Evolutionary conservation across 1,284 basidiomycete genomes (phyloP), one percentile per base, ranked within the genome.

Genomic region (Irpex sp.): DNA sequence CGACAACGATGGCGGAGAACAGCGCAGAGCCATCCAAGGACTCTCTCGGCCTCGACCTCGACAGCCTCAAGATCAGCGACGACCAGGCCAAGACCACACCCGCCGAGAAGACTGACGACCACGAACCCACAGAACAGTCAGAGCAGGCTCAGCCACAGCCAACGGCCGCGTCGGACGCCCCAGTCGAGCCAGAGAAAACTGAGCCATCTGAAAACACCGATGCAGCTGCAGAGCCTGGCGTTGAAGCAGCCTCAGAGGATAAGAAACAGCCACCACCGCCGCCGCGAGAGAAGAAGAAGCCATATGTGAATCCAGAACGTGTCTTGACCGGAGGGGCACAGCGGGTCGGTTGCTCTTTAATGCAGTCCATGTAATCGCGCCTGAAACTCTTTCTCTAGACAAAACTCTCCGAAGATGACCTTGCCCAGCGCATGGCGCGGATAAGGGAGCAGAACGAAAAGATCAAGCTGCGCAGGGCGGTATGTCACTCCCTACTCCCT

Each of bases 391-490:
- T 26, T 15, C 9, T 36, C 35, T 70, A 93, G 91, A 89, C 90
- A 66, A 92, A 92, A 73, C 76, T 86, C 59, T 87, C 83, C 46
- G 85, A 89, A 56, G 89, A 90, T 69, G 89, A 86, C 64, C 83
- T 93, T 19, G 76, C 80, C 4, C 85, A 88, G 69, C 82, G 87
- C 43, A 93, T 93, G 87, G 82, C 80, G 46, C 83, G 86, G 59
- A 92, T 92, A 61, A 80, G 85, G 56, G 83, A 89, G 68, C 87
- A 92, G 75, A 93, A 93, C 69, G 89, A 90, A 74, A 90, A 87
- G 78, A 93, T 93, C 68, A 92, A 91, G 69, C 88, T 89, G 71
- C 81, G 90, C 63, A 80, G 88, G 71, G 68, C 85, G 75, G 91
- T 89, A 69, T 50, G 36, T 33, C 39, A 47, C 46, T 17, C 31